Evolutionary conservation across 2,329 filamentous ascomycete species (phyloP).

Genomic region (Aureobasidium subglaciale): DNA sequence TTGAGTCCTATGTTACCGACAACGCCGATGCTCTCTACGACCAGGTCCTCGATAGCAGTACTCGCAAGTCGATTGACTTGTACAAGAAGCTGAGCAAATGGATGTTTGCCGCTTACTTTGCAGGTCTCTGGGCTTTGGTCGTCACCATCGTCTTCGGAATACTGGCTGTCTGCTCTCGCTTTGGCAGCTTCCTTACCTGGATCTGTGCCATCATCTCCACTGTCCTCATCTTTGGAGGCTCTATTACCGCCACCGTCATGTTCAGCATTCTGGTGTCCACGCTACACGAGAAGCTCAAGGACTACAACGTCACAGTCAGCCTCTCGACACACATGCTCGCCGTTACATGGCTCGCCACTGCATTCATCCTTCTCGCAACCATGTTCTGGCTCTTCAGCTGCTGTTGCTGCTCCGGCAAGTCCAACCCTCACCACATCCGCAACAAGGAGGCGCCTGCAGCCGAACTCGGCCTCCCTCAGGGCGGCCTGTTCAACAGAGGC

Average conservation of each 20-base stretch:
- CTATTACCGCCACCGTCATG: slow-evolving; percentile 67
- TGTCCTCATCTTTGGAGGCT: slow-evolving; percentile 56
- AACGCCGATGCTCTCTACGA: slow-evolving; percentile 28
- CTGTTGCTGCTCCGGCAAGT: slow-evolving; percentile 80
- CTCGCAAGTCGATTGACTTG: slow-evolving; percentile 60
- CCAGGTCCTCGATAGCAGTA: slow-evolving; percentile 53
- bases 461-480: slow-evolving; percentile 27
- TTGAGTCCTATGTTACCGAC: slow-evolving; percentile 44
- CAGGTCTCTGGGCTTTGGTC: slow-evolving; percentile 62
- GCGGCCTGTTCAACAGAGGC: slow-evolving; percentile 18
- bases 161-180: slow-evolving; percentile 74
- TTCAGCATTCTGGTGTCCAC: slow-evolving; percentile 62
- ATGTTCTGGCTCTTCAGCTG: slow-evolving; percentile 88
- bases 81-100: slow-evolving; percentile 71
- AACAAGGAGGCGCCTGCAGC: slow-evolving; percentile 25
- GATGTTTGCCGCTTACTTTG: slow-evolving; percentile 75
- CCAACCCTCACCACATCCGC: slow-evolving; percentile 38
- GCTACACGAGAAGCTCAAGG: slow-evolving; percentile 58
- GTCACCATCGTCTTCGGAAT: slow-evolving; percentile 71
- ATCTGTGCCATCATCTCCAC: slow-evolving; percentile 57
- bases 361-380: slow-evolving; percentile 65
- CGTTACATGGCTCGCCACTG: slow-evolving; percentile 71
- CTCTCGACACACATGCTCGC: slow-evolving; percentile 66
- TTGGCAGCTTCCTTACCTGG: slow-evolving; percentile 75
- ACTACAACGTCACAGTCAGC: slow-evolving; percentile 61